These are phyloP conservation scores for Entonaema liquescens DNA, from an alignment of 495 filamentous ascomycete genomes.

Conservation along the genomic window DNA sequence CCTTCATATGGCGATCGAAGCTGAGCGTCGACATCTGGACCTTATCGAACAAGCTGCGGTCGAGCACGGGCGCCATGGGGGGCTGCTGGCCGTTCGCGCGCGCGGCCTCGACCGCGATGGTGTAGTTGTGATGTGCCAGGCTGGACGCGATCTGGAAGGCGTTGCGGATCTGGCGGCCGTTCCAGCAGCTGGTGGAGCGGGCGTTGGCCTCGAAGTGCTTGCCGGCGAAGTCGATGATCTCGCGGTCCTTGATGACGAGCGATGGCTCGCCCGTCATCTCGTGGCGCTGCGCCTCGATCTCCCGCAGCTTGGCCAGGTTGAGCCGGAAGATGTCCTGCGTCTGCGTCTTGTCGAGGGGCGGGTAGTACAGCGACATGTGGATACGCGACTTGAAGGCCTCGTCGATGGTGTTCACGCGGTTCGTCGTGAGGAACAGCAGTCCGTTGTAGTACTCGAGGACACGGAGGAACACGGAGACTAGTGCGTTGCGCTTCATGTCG, in stretches of 20 bases:
- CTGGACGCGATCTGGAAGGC: constrained; percentile 65
- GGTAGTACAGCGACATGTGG: constrained; percentile 57
- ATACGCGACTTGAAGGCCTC: constrained; percentile 62
- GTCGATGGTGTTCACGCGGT: constrained; percentile 59
- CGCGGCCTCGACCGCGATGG: constrained; percentile 57
- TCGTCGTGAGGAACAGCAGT: constrained; percentile 63
- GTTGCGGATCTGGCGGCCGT: constrained; percentile 69
- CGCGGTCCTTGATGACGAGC: constrained; percentile 44
- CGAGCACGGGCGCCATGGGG: constrained; percentile 40
- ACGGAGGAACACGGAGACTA: constrained; percentile 63
- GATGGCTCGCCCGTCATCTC: constrained; percentile 39
- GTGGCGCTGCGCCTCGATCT: constrained; percentile 61
- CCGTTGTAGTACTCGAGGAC: constrained; percentile 63
- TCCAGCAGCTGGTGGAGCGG: constrained; percentile 46
- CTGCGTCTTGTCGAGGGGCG: constrained; percentile 73
- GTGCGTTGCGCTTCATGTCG: constrained; percentile 59
- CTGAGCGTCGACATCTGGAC: constrained; percentile 50
- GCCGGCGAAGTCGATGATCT: constrained; percentile 67
- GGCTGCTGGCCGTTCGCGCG: constrained; percentile 38
- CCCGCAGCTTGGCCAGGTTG: constrained; percentile 65
- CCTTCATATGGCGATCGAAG: constrained; percentile 45
- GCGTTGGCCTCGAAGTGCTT: constrained; percentile 61
- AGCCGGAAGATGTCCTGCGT: constrained; percentile 83
- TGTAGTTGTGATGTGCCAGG: constrained; percentile 66
- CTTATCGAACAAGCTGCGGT: constrained; percentile 45